Conservation (phyloP, 495 filamentous ascomycete genomes). For the Aspergillus leporis region DNA sequence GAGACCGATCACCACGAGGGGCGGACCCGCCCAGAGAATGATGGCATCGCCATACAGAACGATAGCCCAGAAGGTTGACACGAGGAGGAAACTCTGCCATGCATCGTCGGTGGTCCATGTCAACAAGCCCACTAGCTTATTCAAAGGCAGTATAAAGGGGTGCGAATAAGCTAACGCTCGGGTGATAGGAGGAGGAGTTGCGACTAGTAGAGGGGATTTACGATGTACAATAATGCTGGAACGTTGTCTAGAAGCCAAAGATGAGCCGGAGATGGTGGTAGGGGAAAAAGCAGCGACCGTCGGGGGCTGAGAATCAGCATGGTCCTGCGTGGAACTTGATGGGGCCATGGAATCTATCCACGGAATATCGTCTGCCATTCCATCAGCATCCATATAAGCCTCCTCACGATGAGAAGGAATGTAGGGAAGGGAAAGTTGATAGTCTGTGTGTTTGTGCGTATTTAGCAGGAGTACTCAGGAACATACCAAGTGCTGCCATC, state of each 20-base stretch:
- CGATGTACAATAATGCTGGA: constrained; percentile 94
- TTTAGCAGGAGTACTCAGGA: neutral
- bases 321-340: constrained; percentile 40
- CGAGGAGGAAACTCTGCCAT: constrained; percentile 93
- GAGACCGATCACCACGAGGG: constrained; percentile 73
- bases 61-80: constrained; percentile 80
- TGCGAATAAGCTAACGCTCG: constrained; percentile 91
- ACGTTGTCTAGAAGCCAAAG: constrained; percentile 70
- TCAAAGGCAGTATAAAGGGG: constrained; percentile 85
- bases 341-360: constrained; percentile 64
- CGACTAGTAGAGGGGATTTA: constrained; percentile 89
- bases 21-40: constrained; percentile 76
- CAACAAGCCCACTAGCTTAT: constrained; percentile 76
- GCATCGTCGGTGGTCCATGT: constrained; percentile 93
- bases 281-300: constrained; percentile 88
- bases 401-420: neutral
- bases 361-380: constrained; percentile 54
- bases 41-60: constrained; percentile 83
- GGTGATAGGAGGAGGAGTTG: constrained; percentile 92
- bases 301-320: constrained; percentile 57
- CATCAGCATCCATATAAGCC: constrained; percentile 20
- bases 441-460: neutral
- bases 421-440: constrained; percentile 6
- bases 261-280: constrained; percentile 65
- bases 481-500: constrained; percentile 65